A percentile compares a stretch with the other conserved stretches of the same genome.
These are phyloP conservation scores for Oemleria cerasiformis DNA, from an alignment of 306 rosid species.

Conservation along the genomic window DNA sequence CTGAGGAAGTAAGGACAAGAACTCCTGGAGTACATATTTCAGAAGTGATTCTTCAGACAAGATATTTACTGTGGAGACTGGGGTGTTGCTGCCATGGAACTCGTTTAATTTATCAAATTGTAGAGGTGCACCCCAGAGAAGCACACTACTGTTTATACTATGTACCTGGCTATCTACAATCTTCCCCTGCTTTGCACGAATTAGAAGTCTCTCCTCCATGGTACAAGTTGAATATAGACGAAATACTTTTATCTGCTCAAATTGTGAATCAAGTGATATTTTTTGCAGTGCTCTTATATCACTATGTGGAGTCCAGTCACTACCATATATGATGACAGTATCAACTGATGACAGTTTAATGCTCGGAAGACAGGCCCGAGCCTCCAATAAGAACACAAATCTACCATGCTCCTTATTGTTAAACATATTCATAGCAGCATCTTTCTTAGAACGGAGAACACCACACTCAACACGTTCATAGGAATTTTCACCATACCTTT, in stretches of 20 bases:
- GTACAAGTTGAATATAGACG: conserved; percentile 81
- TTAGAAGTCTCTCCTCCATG: conserved; percentile 73
- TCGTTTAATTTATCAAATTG: conserved; percentile 56
- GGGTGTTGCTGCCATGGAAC: conserved; percentile 44
- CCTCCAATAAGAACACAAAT: conserved; percentile 76
- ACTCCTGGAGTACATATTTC: conserved; percentile 47
- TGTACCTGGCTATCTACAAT: conserved; percentile 42
- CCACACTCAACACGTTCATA: conserved; percentile 66
- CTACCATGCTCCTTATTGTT: conserved; percentile 63
- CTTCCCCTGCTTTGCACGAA: conserved; percentile 70
- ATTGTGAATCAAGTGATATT: conserved; percentile 62
- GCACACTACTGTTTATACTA: conserved; percentile 46
- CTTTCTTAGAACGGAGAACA: conserved; percentile 46
- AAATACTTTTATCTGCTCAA: conserved; percentile 60
- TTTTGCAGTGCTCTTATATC: conserved; percentile 80
- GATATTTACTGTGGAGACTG: conserved; percentile 19
- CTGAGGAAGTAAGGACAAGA: conserved; percentile 47
- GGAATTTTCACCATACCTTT: conserved; percentile 63
- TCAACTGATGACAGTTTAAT: conserved; percentile 73
- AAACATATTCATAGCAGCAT: conserved; percentile 55
- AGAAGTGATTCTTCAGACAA: conserved; percentile 33
- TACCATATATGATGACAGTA: conserved; percentile 64
- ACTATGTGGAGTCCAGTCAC: conserved; percentile 83
- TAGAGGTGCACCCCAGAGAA: conserved; percentile 78
- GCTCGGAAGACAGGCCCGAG: conserved; percentile 64